Evolutionary conservation across 1,284 basidiomycete species (phyloP), one percentile per base, ranked within the genome.

Genomic region (Vanrija pseudolonga): DNA sequence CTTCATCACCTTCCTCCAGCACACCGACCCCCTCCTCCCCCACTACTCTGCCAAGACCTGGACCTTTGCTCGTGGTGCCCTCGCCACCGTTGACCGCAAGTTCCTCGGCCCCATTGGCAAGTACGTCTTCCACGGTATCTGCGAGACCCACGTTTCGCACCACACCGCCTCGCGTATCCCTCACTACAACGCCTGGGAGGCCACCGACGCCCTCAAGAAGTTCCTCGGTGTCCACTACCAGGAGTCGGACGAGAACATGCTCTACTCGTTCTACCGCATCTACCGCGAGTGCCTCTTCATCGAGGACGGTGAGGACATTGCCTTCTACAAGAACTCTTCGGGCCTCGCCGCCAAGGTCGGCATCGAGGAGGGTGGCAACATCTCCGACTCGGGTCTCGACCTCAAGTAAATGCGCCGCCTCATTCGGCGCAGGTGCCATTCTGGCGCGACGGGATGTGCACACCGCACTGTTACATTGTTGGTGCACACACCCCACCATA

Each of bases 51-150:
- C 87, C 22, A 77, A 86, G 45, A 85, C 88, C 68, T 98, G 95
- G 82, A 96, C 87, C 45, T 99, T 98, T 83, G 82, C 88, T 50
- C 91, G 95, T 67, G 95, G 95, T 60, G 95, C 95, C 18, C 85
- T 99, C 48, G 81, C 90, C 60, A 99, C 95, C 20, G 82, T 98
- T 46, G 93, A 98, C 77, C 91, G 96, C 57, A 84, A 79, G 65
- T 84, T 93, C 60, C 80, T 96, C 38, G 91, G 91, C 49, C 88
- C 88, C 64, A 81, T 85, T 56, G 90, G 90, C 45, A 77, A 64
- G 85, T 63, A 85, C 85, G 81, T 88, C 78, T 51, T 90, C 83
- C 32, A 85, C 84, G 64, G 84, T 85, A 94, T 96, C 72, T 89
- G 88, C 19, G 91, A 96, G 80, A 96, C 93, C 26, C 93, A 96